Evolutionary conservation across 2,329 filamentous ascomycete genomes (phyloP).

Genomic region (Trichoderma sp.): DNA sequence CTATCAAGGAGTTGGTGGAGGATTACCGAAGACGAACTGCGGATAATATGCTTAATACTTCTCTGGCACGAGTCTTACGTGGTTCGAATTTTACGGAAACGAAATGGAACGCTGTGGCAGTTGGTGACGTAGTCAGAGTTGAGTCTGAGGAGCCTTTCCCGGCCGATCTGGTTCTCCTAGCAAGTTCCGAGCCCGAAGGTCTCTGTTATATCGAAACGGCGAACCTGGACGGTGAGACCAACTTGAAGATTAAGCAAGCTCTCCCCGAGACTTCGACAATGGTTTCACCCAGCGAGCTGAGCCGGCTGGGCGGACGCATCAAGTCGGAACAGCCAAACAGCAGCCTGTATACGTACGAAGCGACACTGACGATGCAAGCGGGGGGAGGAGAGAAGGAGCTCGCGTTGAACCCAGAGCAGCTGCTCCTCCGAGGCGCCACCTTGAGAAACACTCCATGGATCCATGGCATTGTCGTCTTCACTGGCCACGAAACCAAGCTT

Average conservation of each 20-base stretch:
- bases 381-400: constrained; percentile 94
- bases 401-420: constrained; percentile 85
- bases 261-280: constrained; percentile 88
- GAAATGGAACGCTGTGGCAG: constrained; percentile 90
- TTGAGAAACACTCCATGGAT: constrained; percentile 97
- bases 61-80: constrained; percentile 79
- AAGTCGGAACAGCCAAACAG: constrained; percentile 98
- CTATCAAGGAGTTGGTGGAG: constrained; percentile 90
- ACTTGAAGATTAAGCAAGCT: constrained; percentile 97
- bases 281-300: constrained; percentile 84
- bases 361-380: constrained; percentile 86
- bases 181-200: constrained; percentile 95
- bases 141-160: constrained; percentile 95
- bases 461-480: constrained; percentile 91
- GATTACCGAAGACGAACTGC: constrained; percentile 88
- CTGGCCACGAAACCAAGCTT: constrained; percentile 94
- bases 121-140: constrained; percentile 91
- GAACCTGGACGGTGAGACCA: constrained; percentile 96
- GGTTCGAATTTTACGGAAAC: constrained; percentile 84
- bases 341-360: constrained; percentile 97
- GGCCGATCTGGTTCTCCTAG: constrained; percentile 87
- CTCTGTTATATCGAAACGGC: constrained; percentile 98
- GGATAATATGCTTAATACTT: constrained; percentile 85
- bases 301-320: constrained; percentile 81
- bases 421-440: constrained; percentile 89